These are phyloP conservation scores for Tricholoma flavovirens DNA, from an alignment of 768 basidiomycete genomes.

Conservation along the genomic window DNA sequence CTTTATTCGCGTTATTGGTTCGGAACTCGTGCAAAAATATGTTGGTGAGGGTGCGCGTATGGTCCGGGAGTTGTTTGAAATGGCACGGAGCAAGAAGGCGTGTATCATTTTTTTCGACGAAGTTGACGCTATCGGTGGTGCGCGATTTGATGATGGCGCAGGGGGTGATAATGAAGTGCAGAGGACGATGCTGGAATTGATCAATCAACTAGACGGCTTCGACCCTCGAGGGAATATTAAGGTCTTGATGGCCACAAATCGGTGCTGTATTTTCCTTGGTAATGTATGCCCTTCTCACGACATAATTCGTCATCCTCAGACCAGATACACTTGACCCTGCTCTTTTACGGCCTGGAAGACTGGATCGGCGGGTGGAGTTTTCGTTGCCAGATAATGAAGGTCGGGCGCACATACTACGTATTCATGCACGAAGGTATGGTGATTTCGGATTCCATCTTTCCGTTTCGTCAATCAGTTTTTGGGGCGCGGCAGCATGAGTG, in stretches of 20 bases:
- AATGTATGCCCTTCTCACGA: background rate
- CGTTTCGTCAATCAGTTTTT: conserved; percentile 6
- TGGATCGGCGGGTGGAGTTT: conserved; percentile 97
- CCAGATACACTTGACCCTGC: conserved; percentile 99
- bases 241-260: conserved; percentile 98
- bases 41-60: conserved; percentile 98
- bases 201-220: conserved; percentile 98
- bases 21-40: conserved; percentile 99
- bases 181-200: conserved; percentile 97
- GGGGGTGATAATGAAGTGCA: conserved; percentile 99
- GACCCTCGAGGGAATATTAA: conserved; percentile 99
- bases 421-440: conserved; percentile 80
- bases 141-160: conserved; percentile 96
- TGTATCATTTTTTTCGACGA: conserved; percentile 99
- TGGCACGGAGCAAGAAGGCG: conserved; percentile 98
- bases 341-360: conserved; percentile 87
- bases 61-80: conserved; percentile 98
- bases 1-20: conserved; percentile 98
- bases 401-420: conserved; percentile 92
- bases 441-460: conserved; percentile 18
- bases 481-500: conserved; percentile 71
- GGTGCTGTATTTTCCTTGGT: conserved; percentile 40
- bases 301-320: conserved; percentile 33
- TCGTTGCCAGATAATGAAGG: conserved; percentile 93
- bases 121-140: conserved; percentile 97